A percentile compares a stretch with the other conserved stretches of the same genome.
phyloP scores from a whole-genome alignment of 345 rosid species.

The Mallotus nudiflorus region DNA sequence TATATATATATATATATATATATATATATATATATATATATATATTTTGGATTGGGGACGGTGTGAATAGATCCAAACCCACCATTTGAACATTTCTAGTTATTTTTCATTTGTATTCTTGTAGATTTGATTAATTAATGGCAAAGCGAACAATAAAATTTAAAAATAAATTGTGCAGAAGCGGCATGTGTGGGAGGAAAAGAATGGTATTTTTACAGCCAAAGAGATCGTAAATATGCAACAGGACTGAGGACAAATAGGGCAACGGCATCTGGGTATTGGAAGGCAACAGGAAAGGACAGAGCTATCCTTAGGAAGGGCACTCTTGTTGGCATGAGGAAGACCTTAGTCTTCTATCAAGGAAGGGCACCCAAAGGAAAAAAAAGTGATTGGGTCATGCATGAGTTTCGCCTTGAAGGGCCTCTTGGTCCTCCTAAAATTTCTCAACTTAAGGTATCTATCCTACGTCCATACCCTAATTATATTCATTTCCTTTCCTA shows the following conservation, averaged over 20 bases:
- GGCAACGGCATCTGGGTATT: constrained; percentile 81
- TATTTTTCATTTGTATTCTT: too few relatives aligned
- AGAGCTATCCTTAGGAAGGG: constrained; percentile 47
- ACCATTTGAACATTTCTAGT: too few relatives aligned
- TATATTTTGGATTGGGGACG: too few relatives aligned
- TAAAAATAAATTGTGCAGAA: constrained; percentile 34
- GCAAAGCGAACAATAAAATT: too few relatives aligned
- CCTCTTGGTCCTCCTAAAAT: constrained; percentile 40
- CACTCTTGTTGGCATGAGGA: constrained; percentile 82
- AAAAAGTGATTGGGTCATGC: constrained; percentile 92
- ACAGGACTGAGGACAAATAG: constrained; percentile 88
- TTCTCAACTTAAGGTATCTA: constrained; percentile 39
- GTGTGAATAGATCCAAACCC: too few relatives aligned
- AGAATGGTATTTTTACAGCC: constrained; percentile 91
- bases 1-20: too few relatives aligned
- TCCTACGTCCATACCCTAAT: not conserved
- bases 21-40: too few relatives aligned
- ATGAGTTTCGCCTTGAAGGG: constrained; percentile 76
- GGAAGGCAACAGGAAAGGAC: constrained; percentile 98
- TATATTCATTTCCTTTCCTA: not conserved
- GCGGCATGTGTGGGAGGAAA: constrained; percentile 79
- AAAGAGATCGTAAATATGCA: constrained; percentile 81
- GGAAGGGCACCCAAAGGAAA: constrained; percentile 93
- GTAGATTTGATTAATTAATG: not conserved
- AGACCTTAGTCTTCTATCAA: constrained; percentile 85